Percentiles rank a stretch among this genome's conserved stretches.
Evolutionary conservation across 805 yeast genomes (phyloP).

Genomic region (Wickerhamomyces chambardii): DNA sequence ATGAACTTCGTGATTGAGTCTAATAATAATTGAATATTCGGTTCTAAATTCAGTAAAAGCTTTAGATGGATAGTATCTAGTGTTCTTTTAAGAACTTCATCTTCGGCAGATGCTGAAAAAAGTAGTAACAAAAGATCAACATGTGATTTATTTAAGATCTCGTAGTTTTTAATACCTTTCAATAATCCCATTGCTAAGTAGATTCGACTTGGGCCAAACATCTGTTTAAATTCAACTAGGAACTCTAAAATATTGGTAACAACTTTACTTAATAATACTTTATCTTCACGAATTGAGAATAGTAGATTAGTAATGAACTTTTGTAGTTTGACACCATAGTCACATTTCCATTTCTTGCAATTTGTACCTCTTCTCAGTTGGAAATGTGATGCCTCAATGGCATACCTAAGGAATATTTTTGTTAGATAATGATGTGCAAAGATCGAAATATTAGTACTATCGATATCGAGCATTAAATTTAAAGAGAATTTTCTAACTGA

Average conservation of each 20-base stretch:
- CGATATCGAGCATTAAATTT: constrained; percentile 44
- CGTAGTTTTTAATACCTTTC: constrained; percentile 32
- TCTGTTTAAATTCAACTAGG: constrained; percentile 35
- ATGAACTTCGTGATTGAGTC: constrained; percentile 13
- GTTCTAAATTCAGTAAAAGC: constrained; percentile 30
- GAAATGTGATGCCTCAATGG: constrained; percentile 58
- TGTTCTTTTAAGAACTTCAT: constrained; percentile 39
- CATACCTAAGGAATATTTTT: constrained; percentile 41
- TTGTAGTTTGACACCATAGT: constrained; percentile 45
- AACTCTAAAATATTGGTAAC: constrained; percentile 30
- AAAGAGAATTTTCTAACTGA: constrained; percentile 60
- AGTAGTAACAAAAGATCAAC: constrained; percentile 22
- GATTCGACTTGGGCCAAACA: constrained; percentile 66
- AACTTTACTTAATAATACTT: constrained; percentile 16
- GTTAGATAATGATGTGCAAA: constrained; percentile 37
- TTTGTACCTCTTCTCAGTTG: constrained; percentile 25
- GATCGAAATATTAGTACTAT: constrained; percentile 32
- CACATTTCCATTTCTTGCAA: constrained; percentile 31
- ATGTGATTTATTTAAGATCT: constrained; percentile 17
- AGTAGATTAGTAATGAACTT: constrained; percentile 29
- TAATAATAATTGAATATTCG: constrained; percentile 12
- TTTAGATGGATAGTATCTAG: constrained; percentile 43
- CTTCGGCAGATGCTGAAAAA: constrained; percentile 34
- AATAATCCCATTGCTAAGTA: constrained; percentile 49
- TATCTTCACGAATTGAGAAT: constrained; percentile 23